phyloP scores from a whole-genome alignment of 2,329 filamentous ascomycete species.

The Verticillium nubilum region DNA sequence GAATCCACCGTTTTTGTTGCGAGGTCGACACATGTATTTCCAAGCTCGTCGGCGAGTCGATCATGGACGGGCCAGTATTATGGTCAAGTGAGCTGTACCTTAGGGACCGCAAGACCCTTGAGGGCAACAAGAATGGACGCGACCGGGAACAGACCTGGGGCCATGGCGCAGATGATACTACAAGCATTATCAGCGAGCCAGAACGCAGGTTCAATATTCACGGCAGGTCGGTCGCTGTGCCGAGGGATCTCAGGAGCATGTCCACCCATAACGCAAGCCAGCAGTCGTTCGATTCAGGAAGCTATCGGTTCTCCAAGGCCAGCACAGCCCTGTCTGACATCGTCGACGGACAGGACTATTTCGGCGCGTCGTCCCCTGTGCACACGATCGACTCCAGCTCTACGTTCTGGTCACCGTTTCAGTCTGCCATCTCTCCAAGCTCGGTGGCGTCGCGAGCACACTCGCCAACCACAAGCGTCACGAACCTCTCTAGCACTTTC shows the following conservation, averaged over 20 bases:
- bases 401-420: conserved; percentile 88
- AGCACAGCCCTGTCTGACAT: conserved; percentile 58
- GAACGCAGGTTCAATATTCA: conserved; percentile 41
- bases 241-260: conserved; percentile 50
- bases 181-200: conserved; percentile 50
- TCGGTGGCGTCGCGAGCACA: conserved; percentile 53
- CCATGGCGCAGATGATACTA: conserved; percentile 36
- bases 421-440: conserved; percentile 60
- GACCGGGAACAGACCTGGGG: conserved; percentile 41
- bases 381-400: conserved; percentile 68
- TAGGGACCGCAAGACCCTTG: conserved; percentile 63
- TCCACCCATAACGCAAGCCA: conserved; percentile 61
- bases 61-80: conserved; percentile 78
- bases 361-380: conserved; percentile 63
- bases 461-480: conserved; percentile 57
- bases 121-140: conserved; percentile 32
- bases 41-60: conserved; percentile 77
- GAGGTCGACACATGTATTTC: conserved; percentile 84
- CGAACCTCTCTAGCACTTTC: conserved; percentile 46
- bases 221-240: conserved; percentile 32
- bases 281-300: conserved; percentile 64
- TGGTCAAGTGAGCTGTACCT: conserved; percentile 90
- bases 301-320: conserved; percentile 54
- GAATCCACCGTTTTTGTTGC: conserved; percentile 88
- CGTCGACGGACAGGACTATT: conserved; percentile 64